Percentiles rank a stretch among this genome's conserved stretches.
Conservation (phyloP, 1,284 basidiomycete species). For the Ganoderma boninense region DNA sequence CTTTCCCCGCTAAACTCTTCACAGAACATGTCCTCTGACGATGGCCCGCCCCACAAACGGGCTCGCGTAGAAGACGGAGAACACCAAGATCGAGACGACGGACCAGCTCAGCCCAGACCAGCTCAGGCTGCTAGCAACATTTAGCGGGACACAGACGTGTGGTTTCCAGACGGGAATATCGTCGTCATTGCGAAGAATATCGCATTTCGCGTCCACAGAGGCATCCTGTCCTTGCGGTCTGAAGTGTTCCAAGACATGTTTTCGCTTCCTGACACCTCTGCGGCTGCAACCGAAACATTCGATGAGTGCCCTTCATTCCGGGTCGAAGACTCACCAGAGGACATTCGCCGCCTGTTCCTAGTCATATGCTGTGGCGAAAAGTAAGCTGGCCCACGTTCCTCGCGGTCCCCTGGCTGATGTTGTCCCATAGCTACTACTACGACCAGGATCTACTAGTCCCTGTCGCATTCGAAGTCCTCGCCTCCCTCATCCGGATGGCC, state of each 20-base stretch:
- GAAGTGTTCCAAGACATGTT: neutral
- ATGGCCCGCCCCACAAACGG: neutral
- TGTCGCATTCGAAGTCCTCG: slow-evolving; percentile 5
- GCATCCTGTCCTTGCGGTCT: neutral
- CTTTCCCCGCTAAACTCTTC: too few species aligned
- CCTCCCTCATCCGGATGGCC: slow-evolving; percentile 23
- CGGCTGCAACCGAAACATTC: too few species aligned
- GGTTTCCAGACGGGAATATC: slow-evolving; percentile 30
- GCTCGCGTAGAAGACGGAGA: neutral
- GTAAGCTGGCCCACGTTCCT: slow-evolving; percentile 4
- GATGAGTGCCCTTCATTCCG: neutral
- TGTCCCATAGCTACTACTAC: slow-evolving; percentile 18
- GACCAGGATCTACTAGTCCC: slow-evolving; percentile 3
- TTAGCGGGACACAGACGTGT: slow-evolving; percentile 20
- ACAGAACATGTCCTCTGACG: neutral
- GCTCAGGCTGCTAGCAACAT: neutral
- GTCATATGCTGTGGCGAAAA: slow-evolving; percentile 11
- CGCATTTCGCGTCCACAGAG: slow-evolving; percentile 2
- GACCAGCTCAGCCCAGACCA: too few species aligned
- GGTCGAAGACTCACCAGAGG: neutral
- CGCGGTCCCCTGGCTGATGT: neutral
- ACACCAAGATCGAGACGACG: neutral
- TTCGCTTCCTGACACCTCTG: neutral
- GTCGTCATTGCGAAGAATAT: slow-evolving; percentile 20
- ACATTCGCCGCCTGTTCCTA: slow-evolving; percentile 6